These are phyloP conservation scores for Nothomitra cinnamomea DNA, from an alignment of 2,329 filamentous ascomycete species.

Conservation along the genomic window DNA sequence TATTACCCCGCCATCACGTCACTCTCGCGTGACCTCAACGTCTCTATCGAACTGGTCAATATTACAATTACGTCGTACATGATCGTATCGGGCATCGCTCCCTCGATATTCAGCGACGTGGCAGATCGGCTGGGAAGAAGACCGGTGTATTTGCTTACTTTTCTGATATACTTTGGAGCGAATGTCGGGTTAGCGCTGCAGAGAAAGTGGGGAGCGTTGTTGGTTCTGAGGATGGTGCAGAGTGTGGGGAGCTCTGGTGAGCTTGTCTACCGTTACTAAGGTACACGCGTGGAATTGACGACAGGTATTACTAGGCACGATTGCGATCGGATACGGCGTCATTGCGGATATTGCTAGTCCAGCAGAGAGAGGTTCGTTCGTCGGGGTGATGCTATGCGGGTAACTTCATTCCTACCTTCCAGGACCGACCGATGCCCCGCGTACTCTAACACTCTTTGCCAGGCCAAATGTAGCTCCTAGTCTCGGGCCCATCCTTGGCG, in stretches of 20 bases:
- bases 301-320: slow-evolving; percentile 6
- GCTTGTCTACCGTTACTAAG: not conserved
- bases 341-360: slow-evolving; percentile 18
- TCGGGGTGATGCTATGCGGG: slow-evolving; percentile 13
- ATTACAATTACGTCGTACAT: slow-evolving; percentile 21
- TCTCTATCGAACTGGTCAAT: slow-evolving; percentile 17
- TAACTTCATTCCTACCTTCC: not conserved
- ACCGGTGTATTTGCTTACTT: slow-evolving; percentile 16
- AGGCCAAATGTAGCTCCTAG: slow-evolving; percentile 9
- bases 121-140: slow-evolving; percentile 19
- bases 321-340: slow-evolving; percentile 18
- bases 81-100: slow-evolving; percentile 16
- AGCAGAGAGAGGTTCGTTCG: slow-evolving; percentile 18
- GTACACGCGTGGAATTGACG: not conserved
- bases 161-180: slow-evolving; percentile 20
- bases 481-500: slow-evolving; percentile 19
- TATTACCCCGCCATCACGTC: slow-evolving; percentile 17
- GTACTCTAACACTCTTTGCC: not conserved
- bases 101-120: slow-evolving; percentile 18
- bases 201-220: slow-evolving; percentile 18
- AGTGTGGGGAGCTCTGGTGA: slow-evolving; percentile 15
- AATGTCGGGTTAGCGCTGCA: slow-evolving; percentile 25
- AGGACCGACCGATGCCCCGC: not conserved
- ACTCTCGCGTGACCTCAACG: slow-evolving; percentile 14
- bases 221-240: slow-evolving; percentile 23